Evolutionary conservation across 2,329 filamentous ascomycete species (phyloP).

Genomic region (Aspergillus ibericus): DNA sequence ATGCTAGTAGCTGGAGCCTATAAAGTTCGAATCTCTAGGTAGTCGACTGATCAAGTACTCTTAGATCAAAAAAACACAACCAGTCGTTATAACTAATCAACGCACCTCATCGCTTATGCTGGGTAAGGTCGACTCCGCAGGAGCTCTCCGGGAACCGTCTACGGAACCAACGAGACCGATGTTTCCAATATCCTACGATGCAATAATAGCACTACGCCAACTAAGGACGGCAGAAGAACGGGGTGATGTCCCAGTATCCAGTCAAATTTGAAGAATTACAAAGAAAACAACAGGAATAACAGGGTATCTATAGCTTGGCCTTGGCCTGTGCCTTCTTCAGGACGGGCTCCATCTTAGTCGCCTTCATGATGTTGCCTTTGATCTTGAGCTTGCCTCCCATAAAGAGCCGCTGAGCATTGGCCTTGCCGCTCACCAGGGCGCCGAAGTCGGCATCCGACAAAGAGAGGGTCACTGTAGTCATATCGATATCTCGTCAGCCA

Average conservation of each 20-base stretch:
- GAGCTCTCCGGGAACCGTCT: too few relatives aligned
- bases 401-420: constrained; percentile 91
- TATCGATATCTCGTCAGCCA: background rate
- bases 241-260: background rate
- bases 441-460: constrained; percentile 86
- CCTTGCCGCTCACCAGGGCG: constrained; percentile 79
- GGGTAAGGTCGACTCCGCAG: too few relatives aligned
- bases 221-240: background rate
- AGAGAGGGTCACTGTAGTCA: constrained; percentile 69
- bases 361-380: constrained; percentile 97
- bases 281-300: constrained; percentile 11
- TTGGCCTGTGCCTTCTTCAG: constrained; percentile 82
- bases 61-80: too few relatives aligned
- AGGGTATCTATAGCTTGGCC: constrained; percentile 70
- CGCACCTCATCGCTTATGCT: too few relatives aligned
- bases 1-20: too few relatives aligned
- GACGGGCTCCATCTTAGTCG: constrained; percentile 92
- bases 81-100: too few relatives aligned
- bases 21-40: too few relatives aligned
- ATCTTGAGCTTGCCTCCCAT: constrained; percentile 99
- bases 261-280: background rate
- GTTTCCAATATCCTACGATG: background rate
- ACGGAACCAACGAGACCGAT: too few relatives aligned
- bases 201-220: background rate
- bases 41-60: too few relatives aligned